These are phyloP conservation scores for Aspergillus olivimuriae DNA, from an alignment of 495 filamentous ascomycete genomes.

Conservation along the genomic window DNA sequence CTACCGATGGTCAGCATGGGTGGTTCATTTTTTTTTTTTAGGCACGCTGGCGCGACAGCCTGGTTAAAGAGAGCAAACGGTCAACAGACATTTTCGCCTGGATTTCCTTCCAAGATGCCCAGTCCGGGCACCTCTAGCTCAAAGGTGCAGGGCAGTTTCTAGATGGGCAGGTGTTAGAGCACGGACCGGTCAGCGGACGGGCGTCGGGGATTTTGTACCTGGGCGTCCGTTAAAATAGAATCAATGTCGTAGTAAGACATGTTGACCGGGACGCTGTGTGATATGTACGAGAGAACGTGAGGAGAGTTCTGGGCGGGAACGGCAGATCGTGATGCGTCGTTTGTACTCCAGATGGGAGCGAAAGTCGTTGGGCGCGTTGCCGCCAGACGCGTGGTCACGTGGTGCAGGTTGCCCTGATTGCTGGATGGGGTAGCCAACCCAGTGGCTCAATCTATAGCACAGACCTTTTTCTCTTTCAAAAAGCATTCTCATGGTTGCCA, in stretches of 20 bases:
- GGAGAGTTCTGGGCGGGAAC: neutral
- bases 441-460: no score
- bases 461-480: no score
- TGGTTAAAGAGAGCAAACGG: no score
- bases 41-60: no score
- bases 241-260: conserved; percentile 93
- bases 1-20: conserved; percentile 25
- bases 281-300: neutral
- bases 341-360: no score
- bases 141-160: conserved; percentile 96
- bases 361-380: no score
- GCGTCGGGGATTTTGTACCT: conserved; percentile 44
- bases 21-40: neutral
- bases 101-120: conserved; percentile 79
- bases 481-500: no score
- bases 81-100: conserved; percentile 50
- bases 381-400: neutral
- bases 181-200: neutral
- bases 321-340: no score
- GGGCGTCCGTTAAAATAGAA: conserved; percentile 85
- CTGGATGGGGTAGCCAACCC: no score
- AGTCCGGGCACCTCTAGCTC: conserved; percentile 80
- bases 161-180: neutral
- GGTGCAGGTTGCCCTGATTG: no score
- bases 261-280: conserved; percentile 1